These are phyloP conservation scores for Waitea zeae DNA, from an alignment of 1,284 basidiomycete species.

Conservation along the genomic window DNA sequence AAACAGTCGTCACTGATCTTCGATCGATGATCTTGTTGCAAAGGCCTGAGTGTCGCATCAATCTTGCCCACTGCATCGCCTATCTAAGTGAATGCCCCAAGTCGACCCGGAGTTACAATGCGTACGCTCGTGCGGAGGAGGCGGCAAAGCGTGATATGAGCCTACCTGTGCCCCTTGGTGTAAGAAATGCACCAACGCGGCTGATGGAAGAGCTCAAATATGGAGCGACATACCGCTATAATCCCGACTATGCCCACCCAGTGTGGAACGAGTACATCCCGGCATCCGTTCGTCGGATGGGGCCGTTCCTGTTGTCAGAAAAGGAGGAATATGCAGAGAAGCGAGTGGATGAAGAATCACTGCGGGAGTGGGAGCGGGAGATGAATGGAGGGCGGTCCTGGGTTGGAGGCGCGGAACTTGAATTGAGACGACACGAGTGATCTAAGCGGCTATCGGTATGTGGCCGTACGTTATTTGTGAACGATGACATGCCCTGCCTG, in stretches of 20 bases:
- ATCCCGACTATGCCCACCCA: slow-evolving; percentile 50
- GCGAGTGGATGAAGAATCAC: background rate
- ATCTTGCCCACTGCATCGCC: slow-evolving; percentile 66
- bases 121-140: slow-evolving; percentile 55
- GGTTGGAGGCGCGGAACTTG: too few relatives aligned
- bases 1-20: too few relatives aligned
- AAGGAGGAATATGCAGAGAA: background rate
- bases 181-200: slow-evolving; percentile 78
- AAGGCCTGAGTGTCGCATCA: slow-evolving; percentile 68
- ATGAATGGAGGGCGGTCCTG: background rate
- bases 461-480: too few relatives aligned
- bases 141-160: slow-evolving; percentile 35
- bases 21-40: too few relatives aligned
- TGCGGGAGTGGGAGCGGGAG: background rate
- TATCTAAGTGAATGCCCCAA: slow-evolving; percentile 77
- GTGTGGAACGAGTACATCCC: background rate
- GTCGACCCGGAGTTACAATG: slow-evolving; percentile 65
- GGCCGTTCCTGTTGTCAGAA: background rate
- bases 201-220: slow-evolving; percentile 77
- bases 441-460: too few relatives aligned
- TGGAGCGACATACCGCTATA: slow-evolving; percentile 57
- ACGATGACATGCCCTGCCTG: too few relatives aligned
- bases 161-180: slow-evolving; percentile 53
- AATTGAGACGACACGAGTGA: too few relatives aligned
- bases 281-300: background rate